Conservation (phyloP, 1,284 basidiomycete genomes). For the Ustilago lituana region DNA sequence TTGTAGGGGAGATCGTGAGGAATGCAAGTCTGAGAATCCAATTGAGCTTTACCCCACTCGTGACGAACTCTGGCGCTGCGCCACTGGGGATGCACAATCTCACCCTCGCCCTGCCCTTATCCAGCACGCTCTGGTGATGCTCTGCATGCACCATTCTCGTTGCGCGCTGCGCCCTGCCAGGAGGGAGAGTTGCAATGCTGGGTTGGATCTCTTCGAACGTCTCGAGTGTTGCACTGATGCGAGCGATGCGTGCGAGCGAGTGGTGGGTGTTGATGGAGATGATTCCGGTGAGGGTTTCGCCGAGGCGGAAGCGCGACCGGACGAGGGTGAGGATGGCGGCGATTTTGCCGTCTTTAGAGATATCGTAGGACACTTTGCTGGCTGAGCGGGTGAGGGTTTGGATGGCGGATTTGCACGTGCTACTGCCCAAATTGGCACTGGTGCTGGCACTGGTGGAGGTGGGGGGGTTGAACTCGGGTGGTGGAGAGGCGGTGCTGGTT, state of each 20-base stretch:
- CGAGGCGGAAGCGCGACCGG: constrained; percentile 60
- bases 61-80: constrained; percentile 61
- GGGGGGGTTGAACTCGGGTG: too few relatives aligned
- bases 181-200: constrained; percentile 50
- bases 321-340: constrained; percentile 63
- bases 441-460: too few relatives aligned
- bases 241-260: constrained; percentile 53
- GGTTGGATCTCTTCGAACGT: constrained; percentile 63
- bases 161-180: constrained; percentile 37
- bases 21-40: constrained; percentile 61
- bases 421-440: constrained; percentile 3
- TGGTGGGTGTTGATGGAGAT: constrained; percentile 56
- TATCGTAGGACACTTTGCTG: constrained; percentile 73
- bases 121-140: constrained; percentile 59
- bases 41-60: constrained; percentile 58
- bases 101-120: constrained; percentile 55
- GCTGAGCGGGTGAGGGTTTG: constrained; percentile 88
- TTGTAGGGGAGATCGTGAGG: constrained; percentile 47
- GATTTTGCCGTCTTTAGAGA: constrained; percentile 63
- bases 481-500: too few relatives aligned
- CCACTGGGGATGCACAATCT: constrained; percentile 57
- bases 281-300: constrained; percentile 61
- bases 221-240: constrained; percentile 59
- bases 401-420: constrained; percentile 82
- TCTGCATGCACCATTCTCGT: constrained; percentile 58